Evolutionary conservation across 1,139 yeast species (phyloP).

Genomic region (Candida freyschussii): DNA sequence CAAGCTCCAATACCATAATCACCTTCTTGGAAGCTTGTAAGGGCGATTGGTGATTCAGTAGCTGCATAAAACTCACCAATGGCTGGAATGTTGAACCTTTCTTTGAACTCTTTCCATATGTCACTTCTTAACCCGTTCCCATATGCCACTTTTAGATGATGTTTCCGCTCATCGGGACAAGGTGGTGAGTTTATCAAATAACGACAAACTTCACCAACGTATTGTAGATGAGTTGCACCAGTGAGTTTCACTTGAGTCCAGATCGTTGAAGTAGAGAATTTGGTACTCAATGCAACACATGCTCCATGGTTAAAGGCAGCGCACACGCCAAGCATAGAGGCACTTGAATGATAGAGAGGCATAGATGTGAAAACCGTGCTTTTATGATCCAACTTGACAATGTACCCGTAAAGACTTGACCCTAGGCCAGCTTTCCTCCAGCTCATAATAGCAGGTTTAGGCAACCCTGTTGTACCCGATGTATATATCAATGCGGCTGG

Average conservation of each 20-base stretch:
- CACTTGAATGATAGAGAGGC: conserved; percentile 96
- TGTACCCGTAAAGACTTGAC: conserved; percentile 61
- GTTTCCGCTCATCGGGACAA: conserved; percentile 61
- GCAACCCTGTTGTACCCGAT: conserved; percentile 93
- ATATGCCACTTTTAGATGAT: conserved; percentile 65
- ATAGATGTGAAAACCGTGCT: conserved; percentile 80
- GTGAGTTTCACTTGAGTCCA: conserved; percentile 85
- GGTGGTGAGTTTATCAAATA: conserved; percentile 67
- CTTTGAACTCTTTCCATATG: conserved; percentile 79
- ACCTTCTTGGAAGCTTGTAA: conserved; percentile 77
- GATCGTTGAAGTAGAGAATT: conserved; percentile 78
- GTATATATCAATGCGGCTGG: conserved; percentile 80
- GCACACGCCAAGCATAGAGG: conserved; percentile 79
- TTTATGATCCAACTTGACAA: conserved; percentile 51
- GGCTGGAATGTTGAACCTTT: conserved; percentile 65
- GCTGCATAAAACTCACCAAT: conserved; percentile 94
- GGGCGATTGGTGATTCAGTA: conserved; percentile 88
- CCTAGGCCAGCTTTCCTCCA: conserved; percentile 82
- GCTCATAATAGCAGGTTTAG: conserved; percentile 91
- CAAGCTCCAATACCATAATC: conserved; percentile 87
- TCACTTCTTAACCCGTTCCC: conserved; percentile 96
- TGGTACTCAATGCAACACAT: conserved; percentile 71
- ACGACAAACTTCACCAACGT: conserved; percentile 95
- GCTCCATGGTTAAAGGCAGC: conserved; percentile 71
- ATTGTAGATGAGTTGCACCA: conserved; percentile 78